Base-by-base conservation (phyloP, 192 early-diverging fungal genomes). In the Coemansia sp. region DNA sequence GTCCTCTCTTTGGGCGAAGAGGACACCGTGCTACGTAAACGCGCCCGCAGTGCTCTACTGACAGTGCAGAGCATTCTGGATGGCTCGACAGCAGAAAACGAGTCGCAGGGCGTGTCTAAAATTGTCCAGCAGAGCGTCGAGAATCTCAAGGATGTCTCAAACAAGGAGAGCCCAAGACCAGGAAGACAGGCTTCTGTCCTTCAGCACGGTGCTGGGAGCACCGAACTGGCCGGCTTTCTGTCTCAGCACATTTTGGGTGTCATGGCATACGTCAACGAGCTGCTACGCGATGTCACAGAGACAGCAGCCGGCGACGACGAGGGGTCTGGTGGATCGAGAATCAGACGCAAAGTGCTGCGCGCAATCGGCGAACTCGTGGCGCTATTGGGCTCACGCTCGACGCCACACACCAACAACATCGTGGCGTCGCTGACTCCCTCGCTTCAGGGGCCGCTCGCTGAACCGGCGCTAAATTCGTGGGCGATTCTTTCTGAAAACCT, bases 261-360 rank as follows among this genome's bases (percentile, higher is more conserved):
- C 18, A 47, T 77, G 25, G 74, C 74, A 15, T 70, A 77, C 39
- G 57, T 77, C 46, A 77, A 77, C 50, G 67, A 77, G 43, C 42
- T 77, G 0, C 47, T 77, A 36, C 62, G 67, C 8, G 59, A 71
- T 13, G 23, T 17, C n/a, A 42, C 20, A 42, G 23, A 9, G 6
- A 33, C 30, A 28, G 18, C 5, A 25, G 1, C 37, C 35, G n/a
- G 34, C 23, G 15, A 7, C 13, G 34, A 29, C 15, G 34, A 27
- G 17, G 19, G 28, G 4, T 22, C 18, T 26, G 43, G 47, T n/a
- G 56, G 50, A 9, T 45, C 38, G 49, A 41, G 50, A 5, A 27
- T 23, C 1, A 55, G 40, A 28, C 50, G 42, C 14, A 71, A 57
- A 30, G 74, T 55, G 3, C 27, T 77, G 33, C 46, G 57, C 15